phyloP scores from a whole-genome alignment of 352 stramenopile species.

The Phytopythium chamaehyphon region DNA sequence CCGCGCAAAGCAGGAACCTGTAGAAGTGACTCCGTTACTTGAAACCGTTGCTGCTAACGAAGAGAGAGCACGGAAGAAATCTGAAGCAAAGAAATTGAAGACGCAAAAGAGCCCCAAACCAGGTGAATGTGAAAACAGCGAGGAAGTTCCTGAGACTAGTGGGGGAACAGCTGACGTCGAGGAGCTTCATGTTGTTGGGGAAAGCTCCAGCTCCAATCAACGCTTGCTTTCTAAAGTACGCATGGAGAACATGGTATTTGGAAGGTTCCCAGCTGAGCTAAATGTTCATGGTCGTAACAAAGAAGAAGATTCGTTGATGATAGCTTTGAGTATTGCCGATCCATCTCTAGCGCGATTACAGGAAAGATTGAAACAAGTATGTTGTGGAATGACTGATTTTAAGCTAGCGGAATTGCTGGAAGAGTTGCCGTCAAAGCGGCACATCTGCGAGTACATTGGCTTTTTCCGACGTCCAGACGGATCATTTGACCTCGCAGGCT shows the following conservation, averaged over 20 bases:
- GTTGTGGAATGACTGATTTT: constrained; percentile 79
- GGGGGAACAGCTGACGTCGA: constrained; percentile 11
- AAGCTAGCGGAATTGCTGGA: constrained; percentile 86
- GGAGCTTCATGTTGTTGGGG: constrained; percentile 56
- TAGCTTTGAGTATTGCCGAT: constrained; percentile 50
- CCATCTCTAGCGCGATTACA: constrained; percentile 40
- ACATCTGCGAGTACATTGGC: constrained; percentile 78
- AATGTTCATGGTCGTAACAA: constrained; percentile 64
- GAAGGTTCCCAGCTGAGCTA: constrained; percentile 54
- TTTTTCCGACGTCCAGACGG: constrained; percentile 49
- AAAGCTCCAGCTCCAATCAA: constrained; percentile 25
- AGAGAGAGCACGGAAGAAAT: constrained; percentile 43
- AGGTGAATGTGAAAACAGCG: constrained; percentile 8
- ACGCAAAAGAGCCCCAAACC: constrained; percentile 24
- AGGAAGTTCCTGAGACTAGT: constrained; percentile 34
- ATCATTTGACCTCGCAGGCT: constrained; percentile 38
- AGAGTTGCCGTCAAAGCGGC: constrained; percentile 89
- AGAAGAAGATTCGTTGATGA: constrained; percentile 46
- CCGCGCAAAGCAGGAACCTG: constrained; percentile 51
- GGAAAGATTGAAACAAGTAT: constrained; percentile 50
- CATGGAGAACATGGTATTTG: constrained; percentile 62
- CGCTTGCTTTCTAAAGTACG: constrained; percentile 21
- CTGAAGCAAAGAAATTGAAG: constrained; percentile 31
- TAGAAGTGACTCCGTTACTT: constrained; percentile 36
- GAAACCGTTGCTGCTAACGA: constrained; percentile 56